Evolutionary conservation across 202 grass and related monocot species (phyloP).

Genomic region (Elaeis oleifera): DNA sequence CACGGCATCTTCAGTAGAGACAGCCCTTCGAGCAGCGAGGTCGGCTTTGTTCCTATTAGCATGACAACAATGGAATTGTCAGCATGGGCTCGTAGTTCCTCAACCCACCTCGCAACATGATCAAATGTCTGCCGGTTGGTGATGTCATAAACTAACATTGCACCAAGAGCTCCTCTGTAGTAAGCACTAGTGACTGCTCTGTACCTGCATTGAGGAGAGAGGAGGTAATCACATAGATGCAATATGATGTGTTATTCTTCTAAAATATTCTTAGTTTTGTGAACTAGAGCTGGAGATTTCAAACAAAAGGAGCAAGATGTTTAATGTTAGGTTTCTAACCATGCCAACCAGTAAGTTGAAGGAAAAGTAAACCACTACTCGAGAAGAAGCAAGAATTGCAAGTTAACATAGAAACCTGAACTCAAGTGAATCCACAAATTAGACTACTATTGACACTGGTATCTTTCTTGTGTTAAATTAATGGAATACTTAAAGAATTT

Average conservation of each 20-base stretch:
- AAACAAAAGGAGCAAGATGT: too few relatives aligned
- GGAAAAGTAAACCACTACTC: too few relatives aligned
- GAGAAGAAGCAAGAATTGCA: too few relatives aligned
- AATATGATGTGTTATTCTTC: not conserved
- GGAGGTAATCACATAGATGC: not conserved
- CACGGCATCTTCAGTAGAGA: conserved; percentile 2
- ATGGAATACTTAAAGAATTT: too few relatives aligned
- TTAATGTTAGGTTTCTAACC: too few relatives aligned
- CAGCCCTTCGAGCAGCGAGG: conserved; percentile 2
- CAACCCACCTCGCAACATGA: conserved; percentile 16
- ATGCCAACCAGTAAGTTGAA: too few relatives aligned
- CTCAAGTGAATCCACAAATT: too few relatives aligned
- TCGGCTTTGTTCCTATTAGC: conserved; percentile 13
- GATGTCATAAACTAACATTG: conserved; percentile 20
- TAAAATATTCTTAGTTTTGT: too few relatives aligned
- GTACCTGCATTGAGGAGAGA: conserved; percentile 2
- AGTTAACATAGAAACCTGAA: too few relatives aligned
- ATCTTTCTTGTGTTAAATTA: too few relatives aligned
- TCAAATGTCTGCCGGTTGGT: conserved; percentile 18
- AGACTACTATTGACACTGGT: too few relatives aligned
- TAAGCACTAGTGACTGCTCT: conserved; percentile 18
- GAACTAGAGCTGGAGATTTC: too few relatives aligned
- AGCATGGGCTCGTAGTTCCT: conserved; percentile 14
- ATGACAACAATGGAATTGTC: conserved; percentile 12
- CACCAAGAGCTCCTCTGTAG: conserved; percentile 15